Base-by-base conservation (phyloP, 495 filamentous ascomycete genomes). In the Mytilinidion resinicola region DNA sequence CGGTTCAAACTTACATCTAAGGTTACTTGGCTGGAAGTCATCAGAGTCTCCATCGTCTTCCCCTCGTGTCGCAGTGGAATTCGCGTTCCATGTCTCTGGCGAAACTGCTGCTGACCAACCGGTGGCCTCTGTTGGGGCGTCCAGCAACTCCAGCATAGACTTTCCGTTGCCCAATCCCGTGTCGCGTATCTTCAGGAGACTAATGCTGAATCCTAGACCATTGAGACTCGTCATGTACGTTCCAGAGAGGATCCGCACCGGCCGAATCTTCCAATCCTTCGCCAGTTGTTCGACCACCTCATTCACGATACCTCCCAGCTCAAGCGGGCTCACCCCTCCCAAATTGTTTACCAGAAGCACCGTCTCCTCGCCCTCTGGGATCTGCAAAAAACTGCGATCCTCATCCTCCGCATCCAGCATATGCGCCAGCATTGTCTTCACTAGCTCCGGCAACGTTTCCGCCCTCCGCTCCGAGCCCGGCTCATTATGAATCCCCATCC, bases 401-500 rank as follows among this genome's bases (percentile, higher is more conserved):
- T 82, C 75, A 68, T 97, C 93, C 43, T 76, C 80, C 60, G 74
- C 75, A 67, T 95, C 87, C 52, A 98, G 78, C 60, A 97, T 74
- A 68, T 96, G 88, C 53, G 72, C 73, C 30, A 98, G 77, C 88
- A 98, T 93, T 43, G 74, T 86, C 59, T 77, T 72, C 44, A 96
- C 86, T 50, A 96, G 74, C 60, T 83, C 81, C 1, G 81, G 78
- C 19, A 97, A 75, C 60, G 83, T 78, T 4, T 84, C 77, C 19
- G 71, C 73, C 59, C 84, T 87, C 46, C 87, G 79, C 65, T 85
- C 87, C 12, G 84, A 91, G 1, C 93, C 93, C 0, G 88, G 82
- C 73, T 98, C 93, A 68, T 98, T 98, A 72, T 98, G 93, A 70
- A 97, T 96, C 10, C 93, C 93, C 93, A 97, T 98, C 8, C 93